These are phyloP conservation scores for Musa beccarii DNA, from an alignment of 176 grass and related monocot genomes.

Conservation along the genomic window DNA sequence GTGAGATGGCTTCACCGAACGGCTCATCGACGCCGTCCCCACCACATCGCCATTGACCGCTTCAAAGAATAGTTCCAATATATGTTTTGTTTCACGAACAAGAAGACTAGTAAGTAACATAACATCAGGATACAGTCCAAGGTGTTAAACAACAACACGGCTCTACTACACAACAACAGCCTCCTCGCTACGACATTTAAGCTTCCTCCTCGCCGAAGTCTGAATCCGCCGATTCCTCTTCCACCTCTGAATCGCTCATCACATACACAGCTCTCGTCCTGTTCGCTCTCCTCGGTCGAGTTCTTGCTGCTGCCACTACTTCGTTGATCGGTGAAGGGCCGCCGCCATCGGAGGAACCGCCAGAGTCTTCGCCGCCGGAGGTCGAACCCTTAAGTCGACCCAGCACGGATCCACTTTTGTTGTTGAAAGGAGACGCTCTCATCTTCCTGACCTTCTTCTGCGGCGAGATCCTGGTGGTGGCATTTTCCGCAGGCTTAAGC, in stretches of 20 bases:
- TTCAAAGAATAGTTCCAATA: too few species aligned
- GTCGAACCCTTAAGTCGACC: slow-evolving; percentile 21
- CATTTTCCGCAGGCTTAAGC: slow-evolving; percentile 30
- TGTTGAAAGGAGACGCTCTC: slow-evolving; percentile 60
- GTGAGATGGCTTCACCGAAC: too few species aligned
- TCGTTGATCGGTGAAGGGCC: slow-evolving; percentile 5
- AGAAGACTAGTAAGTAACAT: too few species aligned
- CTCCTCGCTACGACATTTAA: not conserved
- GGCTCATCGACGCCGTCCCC: too few species aligned
- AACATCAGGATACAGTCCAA: too few species aligned
- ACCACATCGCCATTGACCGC: too few species aligned
- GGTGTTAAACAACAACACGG: too few species aligned
- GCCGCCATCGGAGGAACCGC: slow-evolving; percentile 24
- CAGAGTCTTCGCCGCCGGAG: slow-evolving; percentile 14
- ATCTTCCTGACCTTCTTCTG: slow-evolving; percentile 71
- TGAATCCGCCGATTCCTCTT: slow-evolving; percentile 33
- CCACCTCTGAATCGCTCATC: slow-evolving; percentile 43
- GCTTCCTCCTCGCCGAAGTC: slow-evolving; percentile 41
- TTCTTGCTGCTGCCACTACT: slow-evolving; percentile 11
- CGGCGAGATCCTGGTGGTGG: slow-evolving; percentile 23
- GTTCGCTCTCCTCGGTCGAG: slow-evolving; percentile 48
- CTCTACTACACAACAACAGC: too few species aligned
- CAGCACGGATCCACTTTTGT: slow-evolving; percentile 52
- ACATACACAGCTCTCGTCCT: slow-evolving; percentile 23
- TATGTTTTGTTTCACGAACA: too few species aligned